Percentiles rank a stretch among this genome's conserved stretches.
Conservation (phyloP, 257 asterid genomes). For the Sherardia arvensis region DNA sequence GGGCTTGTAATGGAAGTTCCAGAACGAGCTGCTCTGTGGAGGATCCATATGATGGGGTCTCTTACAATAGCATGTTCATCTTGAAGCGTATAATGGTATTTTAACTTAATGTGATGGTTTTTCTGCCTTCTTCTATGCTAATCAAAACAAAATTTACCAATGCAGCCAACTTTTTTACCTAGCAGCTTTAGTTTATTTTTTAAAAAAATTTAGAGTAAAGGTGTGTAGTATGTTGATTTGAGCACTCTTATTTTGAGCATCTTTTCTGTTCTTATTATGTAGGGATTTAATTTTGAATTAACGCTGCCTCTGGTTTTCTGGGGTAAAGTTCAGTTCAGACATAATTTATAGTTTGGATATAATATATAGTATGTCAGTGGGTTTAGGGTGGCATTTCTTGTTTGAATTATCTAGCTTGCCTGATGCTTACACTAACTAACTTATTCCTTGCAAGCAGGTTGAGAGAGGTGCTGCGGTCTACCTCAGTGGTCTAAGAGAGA, state of each 20-base stretch:
- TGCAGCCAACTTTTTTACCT: background rate
- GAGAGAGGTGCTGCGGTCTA: slow-evolving; percentile 79
- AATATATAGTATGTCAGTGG: background rate
- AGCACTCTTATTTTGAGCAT: background rate
- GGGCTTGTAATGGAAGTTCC: slow-evolving; percentile 31
- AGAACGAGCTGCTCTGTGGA: slow-evolving; percentile 24
- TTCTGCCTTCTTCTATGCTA: background rate
- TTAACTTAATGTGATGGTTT: background rate
- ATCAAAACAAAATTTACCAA: background rate
- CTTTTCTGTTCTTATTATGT: background rate
- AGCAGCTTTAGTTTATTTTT: background rate
- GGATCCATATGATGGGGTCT: slow-evolving; percentile 33
- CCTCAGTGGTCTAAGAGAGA: slow-evolving; percentile 91
- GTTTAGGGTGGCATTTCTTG: background rate
- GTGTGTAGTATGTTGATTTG: background rate
- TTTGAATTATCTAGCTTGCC: slow-evolving; percentile 2
- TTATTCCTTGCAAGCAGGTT: slow-evolving; percentile 49
- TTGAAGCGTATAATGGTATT: slow-evolving; percentile 95
- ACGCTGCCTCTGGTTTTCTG: background rate
- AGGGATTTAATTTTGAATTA: background rate
- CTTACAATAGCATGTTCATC: slow-evolving; percentile 59
- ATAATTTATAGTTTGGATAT: background rate
- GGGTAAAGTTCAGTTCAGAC: background rate
- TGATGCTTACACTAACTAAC: slow-evolving; percentile 16
- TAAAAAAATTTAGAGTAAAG: background rate